A percentile compares a stretch with the other conserved stretches of the same genome.
phyloP scores from a whole-genome alignment of 768 basidiomycete species.

The Sarcodon sp. region DNA sequence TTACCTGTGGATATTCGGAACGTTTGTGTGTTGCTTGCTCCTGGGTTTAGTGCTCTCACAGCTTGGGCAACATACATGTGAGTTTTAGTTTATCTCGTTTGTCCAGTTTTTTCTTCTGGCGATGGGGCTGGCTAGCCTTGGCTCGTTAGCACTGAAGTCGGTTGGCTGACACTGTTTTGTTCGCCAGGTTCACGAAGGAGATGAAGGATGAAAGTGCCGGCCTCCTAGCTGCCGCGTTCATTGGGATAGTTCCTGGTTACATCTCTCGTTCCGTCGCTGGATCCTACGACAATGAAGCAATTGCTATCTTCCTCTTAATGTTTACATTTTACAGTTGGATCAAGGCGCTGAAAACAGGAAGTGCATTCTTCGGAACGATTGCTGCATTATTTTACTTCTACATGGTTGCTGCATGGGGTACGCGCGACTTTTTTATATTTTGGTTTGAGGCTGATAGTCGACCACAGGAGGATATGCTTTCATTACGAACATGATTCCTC shows the following conservation, averaged over 20 bases:
- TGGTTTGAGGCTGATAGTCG: neutral
- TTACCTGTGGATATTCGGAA: conserved; percentile 97
- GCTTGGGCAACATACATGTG: conserved; percentile 96
- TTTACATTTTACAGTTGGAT: conserved; percentile 98
- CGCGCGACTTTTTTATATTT: conserved; percentile 9
- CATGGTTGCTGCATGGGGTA: conserved; percentile 99
- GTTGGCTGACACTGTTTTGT: conserved; percentile 1
- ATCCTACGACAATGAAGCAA: conserved; percentile 99
- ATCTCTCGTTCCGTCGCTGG: conserved; percentile 98
- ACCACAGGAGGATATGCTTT: conserved; percentile 86
- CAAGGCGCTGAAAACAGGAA: conserved; percentile 88
- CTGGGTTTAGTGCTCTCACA: conserved; percentile 92
- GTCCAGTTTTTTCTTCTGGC: neutral
- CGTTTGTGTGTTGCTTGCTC: conserved; percentile 92
- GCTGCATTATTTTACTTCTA: conserved; percentile 98
- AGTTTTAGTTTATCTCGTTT: conserved; percentile 12
- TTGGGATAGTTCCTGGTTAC: conserved; percentile 95
- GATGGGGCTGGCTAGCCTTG: neutral
- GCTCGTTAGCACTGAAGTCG: neutral
- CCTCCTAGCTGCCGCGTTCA: conserved; percentile 94
- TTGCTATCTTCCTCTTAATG: conserved; percentile 99
- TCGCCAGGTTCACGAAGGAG: conserved; percentile 82
- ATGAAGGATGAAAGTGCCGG: conserved; percentile 94
- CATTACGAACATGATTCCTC: conserved; percentile 99
- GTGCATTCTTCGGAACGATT: conserved; percentile 80